phyloP scores from a whole-genome alignment of 2,329 filamentous ascomycete species.

The Microdochium nivale region DNA sequence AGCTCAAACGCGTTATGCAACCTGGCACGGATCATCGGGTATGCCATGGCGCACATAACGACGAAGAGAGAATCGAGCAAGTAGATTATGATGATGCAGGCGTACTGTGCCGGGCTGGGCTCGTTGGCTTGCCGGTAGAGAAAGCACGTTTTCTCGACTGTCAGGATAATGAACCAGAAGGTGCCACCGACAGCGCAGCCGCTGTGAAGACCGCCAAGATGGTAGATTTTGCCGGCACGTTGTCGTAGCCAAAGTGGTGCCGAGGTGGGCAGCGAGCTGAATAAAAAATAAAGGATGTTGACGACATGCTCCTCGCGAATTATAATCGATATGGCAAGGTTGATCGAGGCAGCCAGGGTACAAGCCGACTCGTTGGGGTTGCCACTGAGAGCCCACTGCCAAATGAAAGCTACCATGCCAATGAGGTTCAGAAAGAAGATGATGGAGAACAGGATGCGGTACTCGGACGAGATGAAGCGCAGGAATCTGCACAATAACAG shows the following conservation, averaged over 20 bases:
- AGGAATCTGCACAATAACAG: not conserved
- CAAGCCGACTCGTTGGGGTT: conserved; percentile 3
- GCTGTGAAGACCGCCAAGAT: conserved; percentile 45
- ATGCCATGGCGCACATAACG: conserved; percentile 37
- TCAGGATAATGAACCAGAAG: conserved; percentile 34
- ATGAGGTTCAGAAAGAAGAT: conserved; percentile 23
- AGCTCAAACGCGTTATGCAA: conserved; percentile 49
- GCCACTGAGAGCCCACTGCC: conserved; percentile 1
- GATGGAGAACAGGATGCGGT: conserved; percentile 25
- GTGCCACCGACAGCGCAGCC: conserved; percentile 38
- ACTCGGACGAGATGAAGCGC: conserved; percentile 7
- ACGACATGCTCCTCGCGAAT: conserved; percentile 38
- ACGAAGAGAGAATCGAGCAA: conserved; percentile 37
- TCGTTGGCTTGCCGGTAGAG: conserved; percentile 7
- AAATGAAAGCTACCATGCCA: conserved; percentile 6
- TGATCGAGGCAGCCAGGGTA: conserved; percentile 11
- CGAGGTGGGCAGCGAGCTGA: conserved; percentile 31
- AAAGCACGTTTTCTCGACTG: conserved; percentile 19
- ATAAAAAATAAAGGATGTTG: conserved; percentile 33
- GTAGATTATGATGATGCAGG: conserved; percentile 33
- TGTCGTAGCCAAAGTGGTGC: conserved; percentile 34
- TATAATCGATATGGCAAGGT: conserved; percentile 31
- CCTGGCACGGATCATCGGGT: conserved; percentile 39
- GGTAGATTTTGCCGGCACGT: conserved; percentile 39
- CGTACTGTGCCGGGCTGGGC: conserved; percentile 12